Percentiles rank a stretch among this genome's conserved stretches.
Evolutionary conservation across 2,329 filamentous ascomycete genomes (phyloP).

Genomic region (Fusarium fujikuroi): DNA sequence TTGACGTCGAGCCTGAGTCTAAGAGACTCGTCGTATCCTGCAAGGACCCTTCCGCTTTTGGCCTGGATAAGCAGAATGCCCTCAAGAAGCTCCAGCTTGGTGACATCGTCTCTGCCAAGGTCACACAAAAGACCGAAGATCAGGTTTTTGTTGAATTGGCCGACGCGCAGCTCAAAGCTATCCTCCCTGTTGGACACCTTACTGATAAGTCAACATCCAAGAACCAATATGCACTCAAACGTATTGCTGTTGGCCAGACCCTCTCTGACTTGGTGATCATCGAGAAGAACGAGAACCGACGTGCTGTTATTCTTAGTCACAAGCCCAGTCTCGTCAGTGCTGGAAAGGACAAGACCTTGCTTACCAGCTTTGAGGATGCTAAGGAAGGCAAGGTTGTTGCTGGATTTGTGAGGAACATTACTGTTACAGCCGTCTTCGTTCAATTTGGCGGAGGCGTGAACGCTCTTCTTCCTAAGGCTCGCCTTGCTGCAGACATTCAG

Average conservation of each 20-base stretch:
- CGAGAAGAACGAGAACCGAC: conserved; percentile 83
- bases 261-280: conserved; percentile 85
- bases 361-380: conserved; percentile 77
- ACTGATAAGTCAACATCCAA: conserved; percentile 86
- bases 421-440: conserved; percentile 83
- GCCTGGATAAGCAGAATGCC: conserved; percentile 78
- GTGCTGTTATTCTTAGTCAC: conserved; percentile 79
- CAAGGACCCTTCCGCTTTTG: conserved; percentile 85
- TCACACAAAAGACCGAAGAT: conserved; percentile 83
- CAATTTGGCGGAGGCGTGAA: conserved; percentile 83
- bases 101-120: conserved; percentile 78
- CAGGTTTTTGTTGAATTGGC: conserved; percentile 81
- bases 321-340: conserved; percentile 86
- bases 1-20: conserved; percentile 78
- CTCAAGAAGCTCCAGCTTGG: conserved; percentile 80
- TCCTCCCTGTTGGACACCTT: conserved; percentile 80
- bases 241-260: conserved; percentile 84
- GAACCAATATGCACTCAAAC: conserved; percentile 79
- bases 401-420: conserved; percentile 89
- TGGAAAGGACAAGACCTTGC: conserved; percentile 75
- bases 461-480: conserved; percentile 82
- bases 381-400: conserved; percentile 74
- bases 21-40: conserved; percentile 87
- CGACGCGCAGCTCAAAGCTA: conserved; percentile 79
- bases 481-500: conserved; percentile 77